Conservation (phyloP, 345 rosid species). For the Eucalyptus cloeziana region DNA sequence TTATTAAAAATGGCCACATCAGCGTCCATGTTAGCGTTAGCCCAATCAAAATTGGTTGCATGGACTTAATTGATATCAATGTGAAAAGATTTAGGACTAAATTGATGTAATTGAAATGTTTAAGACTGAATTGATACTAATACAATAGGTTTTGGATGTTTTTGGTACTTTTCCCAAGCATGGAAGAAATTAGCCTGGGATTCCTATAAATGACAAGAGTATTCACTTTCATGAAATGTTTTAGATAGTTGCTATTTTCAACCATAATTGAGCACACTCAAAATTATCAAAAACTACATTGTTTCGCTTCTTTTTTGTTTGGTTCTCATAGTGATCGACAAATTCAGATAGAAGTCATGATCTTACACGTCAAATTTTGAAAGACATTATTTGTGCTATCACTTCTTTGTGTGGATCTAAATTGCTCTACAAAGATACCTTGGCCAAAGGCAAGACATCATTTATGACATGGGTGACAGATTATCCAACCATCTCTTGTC, state of each 20-base stretch:
- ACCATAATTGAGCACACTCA: background rate
- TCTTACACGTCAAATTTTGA: background rate
- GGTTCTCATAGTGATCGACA: background rate
- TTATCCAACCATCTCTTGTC: background rate
- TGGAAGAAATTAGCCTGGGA: background rate
- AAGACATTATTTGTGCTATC: background rate
- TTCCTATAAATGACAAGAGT: background rate
- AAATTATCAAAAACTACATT: background rate
- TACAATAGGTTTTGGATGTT: fast-evolving
- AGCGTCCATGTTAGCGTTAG: fast-evolving
- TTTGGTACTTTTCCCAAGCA: fast-evolving
- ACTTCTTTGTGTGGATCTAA: background rate
- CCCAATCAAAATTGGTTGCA: fast-evolving
- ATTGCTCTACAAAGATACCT: background rate
- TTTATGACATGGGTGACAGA: background rate
- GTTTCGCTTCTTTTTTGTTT: background rate
- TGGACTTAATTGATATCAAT: fast-evolving
- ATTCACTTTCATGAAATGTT: background rate
- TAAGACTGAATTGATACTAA: no score
- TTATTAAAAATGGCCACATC: no score
- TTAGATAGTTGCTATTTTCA: background rate
- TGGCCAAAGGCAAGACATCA: background rate
- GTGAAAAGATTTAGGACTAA: no score
- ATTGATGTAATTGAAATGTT: no score
- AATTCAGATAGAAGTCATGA: background rate